Percentiles rank a stretch among this genome's conserved stretches.
phyloP scores from a whole-genome alignment of 139 green algal genomes.

The Medakamo hakoo region DNA sequence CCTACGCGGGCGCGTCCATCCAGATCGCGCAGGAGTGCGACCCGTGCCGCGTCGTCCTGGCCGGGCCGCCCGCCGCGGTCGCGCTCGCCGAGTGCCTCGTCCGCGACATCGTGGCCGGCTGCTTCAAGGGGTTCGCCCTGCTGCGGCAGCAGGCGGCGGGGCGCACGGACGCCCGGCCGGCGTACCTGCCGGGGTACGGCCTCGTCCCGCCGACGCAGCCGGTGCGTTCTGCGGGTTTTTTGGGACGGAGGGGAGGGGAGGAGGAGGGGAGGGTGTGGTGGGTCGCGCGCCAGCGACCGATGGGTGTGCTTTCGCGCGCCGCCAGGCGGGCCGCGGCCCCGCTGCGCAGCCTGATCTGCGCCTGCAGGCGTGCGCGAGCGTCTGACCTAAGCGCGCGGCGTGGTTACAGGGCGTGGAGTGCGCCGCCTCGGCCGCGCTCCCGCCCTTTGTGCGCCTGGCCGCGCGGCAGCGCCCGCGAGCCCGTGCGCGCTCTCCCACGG shows the following conservation, averaged over 20 bases:
- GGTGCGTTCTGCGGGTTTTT: no score
- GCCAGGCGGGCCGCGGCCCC: background rate
- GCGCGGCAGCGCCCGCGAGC: no score
- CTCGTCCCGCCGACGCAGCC: conserved; percentile 36
- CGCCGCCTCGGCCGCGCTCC: no score
- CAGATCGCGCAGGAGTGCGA: conserved; percentile 73
- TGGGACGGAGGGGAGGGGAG: no score
- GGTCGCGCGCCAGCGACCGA: no score
- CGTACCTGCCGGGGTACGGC: conserved; percentile 35
- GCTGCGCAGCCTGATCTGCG: no score
- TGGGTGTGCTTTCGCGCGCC: background rate
- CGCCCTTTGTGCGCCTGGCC: no score
- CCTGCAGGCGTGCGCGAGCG: no score
- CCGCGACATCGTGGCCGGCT: conserved; percentile 34
- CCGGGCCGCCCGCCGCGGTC: conserved; percentile 34
- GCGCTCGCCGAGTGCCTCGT: conserved; percentile 24
- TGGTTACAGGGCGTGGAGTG: no score
- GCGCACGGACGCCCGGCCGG: background rate
- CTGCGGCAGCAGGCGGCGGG: conserved; percentile 16
- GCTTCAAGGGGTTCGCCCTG: conserved; percentile 49
- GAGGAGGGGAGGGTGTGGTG: no score
- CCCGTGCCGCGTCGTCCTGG: conserved; percentile 73
- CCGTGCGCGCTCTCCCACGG: no score
- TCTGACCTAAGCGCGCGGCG: no score
- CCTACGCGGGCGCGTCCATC: conserved; percentile 56